Percentiles rank a stretch among this genome's conserved stretches.
These are phyloP conservation scores for Fusarium tupiense DNA, from an alignment of 2,329 filamentous ascomycete genomes.

Conservation along the genomic window DNA sequence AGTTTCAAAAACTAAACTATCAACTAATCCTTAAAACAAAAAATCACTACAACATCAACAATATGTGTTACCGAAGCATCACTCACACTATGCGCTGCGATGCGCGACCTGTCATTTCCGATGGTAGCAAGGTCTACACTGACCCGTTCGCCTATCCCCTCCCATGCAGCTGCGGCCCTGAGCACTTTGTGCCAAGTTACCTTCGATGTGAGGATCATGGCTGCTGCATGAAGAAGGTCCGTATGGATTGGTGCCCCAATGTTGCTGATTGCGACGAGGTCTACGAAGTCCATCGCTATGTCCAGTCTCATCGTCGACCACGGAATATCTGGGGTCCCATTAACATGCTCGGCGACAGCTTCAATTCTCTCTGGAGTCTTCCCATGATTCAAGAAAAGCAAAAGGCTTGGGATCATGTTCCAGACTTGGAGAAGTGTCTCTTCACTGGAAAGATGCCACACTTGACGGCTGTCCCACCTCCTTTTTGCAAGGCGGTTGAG, in stretches of 20 bases:
- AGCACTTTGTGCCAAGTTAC: not conserved
- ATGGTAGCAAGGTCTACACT: conserved; percentile 33
- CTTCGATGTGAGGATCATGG: conserved; percentile 40
- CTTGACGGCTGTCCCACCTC: not conserved
- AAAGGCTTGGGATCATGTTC: not conserved
- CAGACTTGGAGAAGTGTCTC: not conserved
- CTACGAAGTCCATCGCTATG: conserved; percentile 30
- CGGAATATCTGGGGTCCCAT: conserved; percentile 5
- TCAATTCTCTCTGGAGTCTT: not conserved
- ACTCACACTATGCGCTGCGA: conserved; percentile 46
- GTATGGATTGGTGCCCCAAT: conserved; percentile 27
- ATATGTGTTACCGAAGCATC: conserved; percentile 41
- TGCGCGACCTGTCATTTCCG: conserved; percentile 41
- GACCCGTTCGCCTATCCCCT: conserved; percentile 38
- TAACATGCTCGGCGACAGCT: not conserved
- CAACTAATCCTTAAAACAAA: not conserved
- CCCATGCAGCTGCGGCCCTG: conserved; percentile 31
- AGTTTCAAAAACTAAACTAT: not conserved
- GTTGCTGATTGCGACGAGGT: conserved; percentile 10
- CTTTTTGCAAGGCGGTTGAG: not conserved
- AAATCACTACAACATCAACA: not conserved
- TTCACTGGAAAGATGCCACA: conserved; percentile 1
- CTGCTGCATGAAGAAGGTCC: conserved; percentile 39
- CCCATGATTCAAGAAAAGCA: not conserved
- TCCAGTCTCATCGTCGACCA: conserved; percentile 5